Evolutionary conservation across 306 rosid species (phyloP).

Genomic region (Cucumis cinereus): DNA sequence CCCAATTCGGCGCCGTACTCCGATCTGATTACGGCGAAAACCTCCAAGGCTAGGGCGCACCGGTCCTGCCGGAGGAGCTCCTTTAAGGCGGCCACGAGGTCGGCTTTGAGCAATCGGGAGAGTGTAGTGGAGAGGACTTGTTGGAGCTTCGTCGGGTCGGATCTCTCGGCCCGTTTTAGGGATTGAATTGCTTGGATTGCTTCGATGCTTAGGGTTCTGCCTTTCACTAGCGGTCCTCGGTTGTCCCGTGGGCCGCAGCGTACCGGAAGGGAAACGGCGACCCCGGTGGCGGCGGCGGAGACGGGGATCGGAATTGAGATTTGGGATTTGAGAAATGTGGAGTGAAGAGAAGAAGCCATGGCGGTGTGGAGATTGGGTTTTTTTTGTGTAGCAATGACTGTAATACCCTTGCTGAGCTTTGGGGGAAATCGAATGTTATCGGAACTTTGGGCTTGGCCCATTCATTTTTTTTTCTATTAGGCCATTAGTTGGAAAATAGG

Average conservation of each 20-base stretch:
- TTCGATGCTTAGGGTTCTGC: constrained; percentile 75
- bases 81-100: constrained; percentile 55
- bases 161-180: constrained; percentile 56
- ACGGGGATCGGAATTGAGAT: background rate
- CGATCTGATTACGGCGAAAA: constrained; percentile 52
- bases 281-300: background rate
- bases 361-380: background rate
- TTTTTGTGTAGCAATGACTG: background rate
- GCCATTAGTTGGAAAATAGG: background rate
- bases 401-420: background rate
- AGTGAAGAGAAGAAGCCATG: constrained; percentile 49
- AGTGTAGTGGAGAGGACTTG: constrained; percentile 35
- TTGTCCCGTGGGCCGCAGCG: constrained; percentile 83
- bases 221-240: constrained; percentile 73
- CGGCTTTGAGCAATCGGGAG: constrained; percentile 53
- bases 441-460: background rate
- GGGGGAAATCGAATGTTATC: background rate
- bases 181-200: constrained; percentile 92
- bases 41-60: constrained; percentile 48
- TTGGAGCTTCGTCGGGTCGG: constrained; percentile 27
- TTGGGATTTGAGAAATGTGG: constrained; percentile 32
- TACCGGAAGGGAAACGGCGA: constrained; percentile 16
- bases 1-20: constrained; percentile 48
- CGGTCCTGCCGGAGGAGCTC: constrained; percentile 84
- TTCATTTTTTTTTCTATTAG: background rate